Conservation (phyloP, 805 yeast species). For the Debaryomyces castellii region DNA sequence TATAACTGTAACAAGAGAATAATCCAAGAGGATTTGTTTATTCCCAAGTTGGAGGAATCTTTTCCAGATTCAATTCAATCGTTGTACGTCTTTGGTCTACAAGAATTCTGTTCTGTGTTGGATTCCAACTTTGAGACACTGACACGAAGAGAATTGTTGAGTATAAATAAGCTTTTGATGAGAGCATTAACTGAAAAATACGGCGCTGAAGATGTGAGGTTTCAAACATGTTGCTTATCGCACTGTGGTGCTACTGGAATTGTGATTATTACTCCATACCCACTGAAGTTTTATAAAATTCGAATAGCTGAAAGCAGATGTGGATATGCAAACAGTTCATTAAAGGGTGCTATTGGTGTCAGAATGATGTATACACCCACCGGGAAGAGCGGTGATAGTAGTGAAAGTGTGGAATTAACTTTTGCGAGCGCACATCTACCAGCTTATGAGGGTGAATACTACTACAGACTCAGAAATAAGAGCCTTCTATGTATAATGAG, state of each 20-base stretch:
- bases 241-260: constrained; percentile 62
- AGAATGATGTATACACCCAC: constrained; percentile 40
- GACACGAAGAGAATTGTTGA: constrained; percentile 37
- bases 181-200: constrained; percentile 35
- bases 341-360: constrained; percentile 75
- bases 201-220: constrained; percentile 23
- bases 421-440: constrained; percentile 71
- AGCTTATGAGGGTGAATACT: constrained; percentile 69
- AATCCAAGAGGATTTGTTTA: constrained; percentile 33
- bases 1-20: constrained; percentile 56
- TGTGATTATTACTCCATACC: constrained; percentile 47
- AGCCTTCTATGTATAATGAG: constrained; percentile 52
- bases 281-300: constrained; percentile 28
- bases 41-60: constrained; percentile 21
- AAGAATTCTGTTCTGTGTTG: constrained; percentile 58
- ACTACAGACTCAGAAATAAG: constrained; percentile 48
- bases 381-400: constrained; percentile 13
- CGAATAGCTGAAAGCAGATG: constrained; percentile 39
- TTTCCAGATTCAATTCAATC: constrained; percentile 39
- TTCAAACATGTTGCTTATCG: constrained; percentile 41
- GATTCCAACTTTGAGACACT: constrained; percentile 47
- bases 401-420: constrained; percentile 43
- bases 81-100: constrained; percentile 61
- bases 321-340: constrained; percentile 60
- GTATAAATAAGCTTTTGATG: constrained; percentile 34